phyloP scores from a whole-genome alignment of 495 filamentous ascomycete species.

The Podospora fimiseda region DNA sequence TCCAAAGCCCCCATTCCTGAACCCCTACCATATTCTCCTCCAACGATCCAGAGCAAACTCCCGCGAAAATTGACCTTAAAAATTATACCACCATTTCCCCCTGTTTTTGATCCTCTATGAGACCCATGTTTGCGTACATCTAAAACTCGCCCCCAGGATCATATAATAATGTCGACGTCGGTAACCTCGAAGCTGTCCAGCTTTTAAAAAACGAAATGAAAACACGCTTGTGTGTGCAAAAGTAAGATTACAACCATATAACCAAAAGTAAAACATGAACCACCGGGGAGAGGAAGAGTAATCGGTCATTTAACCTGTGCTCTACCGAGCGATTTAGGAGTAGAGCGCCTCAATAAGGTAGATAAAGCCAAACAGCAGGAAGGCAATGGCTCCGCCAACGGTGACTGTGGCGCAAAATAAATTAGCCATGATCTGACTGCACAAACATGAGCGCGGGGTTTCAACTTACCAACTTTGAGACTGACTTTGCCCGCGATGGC shows the following conservation, averaged over 20 bases:
- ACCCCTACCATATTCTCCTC: too few relatives aligned
- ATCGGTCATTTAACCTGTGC: too few relatives aligned
- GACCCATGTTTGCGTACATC: neutral
- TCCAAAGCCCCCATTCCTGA: too few relatives aligned
- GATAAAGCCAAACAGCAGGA: constrained; percentile 84
- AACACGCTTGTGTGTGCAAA: neutral
- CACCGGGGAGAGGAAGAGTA: neutral
- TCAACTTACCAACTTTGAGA: constrained; percentile 86
- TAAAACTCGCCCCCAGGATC: neutral
- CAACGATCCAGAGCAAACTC: too few relatives aligned
- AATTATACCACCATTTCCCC: neutral
- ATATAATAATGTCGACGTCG: neutral
- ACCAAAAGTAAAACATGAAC: neutral
- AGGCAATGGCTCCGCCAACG: constrained; percentile 85
- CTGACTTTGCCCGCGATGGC: constrained; percentile 92
- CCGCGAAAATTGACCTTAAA: neutral
- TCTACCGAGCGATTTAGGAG: constrained; percentile 21
- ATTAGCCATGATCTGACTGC: too few relatives aligned
- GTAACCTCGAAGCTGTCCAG: neutral
- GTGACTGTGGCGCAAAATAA: constrained; percentile 66
- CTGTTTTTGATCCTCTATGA: neutral
- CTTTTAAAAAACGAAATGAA: neutral
- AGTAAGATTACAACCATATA: neutral
- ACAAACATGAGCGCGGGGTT: too few relatives aligned
- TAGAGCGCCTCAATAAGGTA: constrained; percentile 80